Percentiles rank a stretch among this genome's conserved stretches.
Conservation (phyloP, 2,329 filamentous ascomycete genomes). For the Alternaria ventricosa region DNA sequence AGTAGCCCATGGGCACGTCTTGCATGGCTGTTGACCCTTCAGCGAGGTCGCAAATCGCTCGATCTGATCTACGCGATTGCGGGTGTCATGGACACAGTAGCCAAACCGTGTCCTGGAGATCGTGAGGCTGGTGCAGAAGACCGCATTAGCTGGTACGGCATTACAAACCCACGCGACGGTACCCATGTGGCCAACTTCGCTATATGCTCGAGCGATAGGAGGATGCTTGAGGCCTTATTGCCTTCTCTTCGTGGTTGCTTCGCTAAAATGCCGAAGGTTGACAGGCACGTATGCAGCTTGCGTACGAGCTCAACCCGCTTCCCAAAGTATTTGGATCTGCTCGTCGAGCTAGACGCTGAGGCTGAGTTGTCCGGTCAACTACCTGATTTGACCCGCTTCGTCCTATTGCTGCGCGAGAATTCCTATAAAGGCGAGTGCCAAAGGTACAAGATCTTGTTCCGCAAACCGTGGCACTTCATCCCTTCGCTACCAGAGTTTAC, state of each 20-base stretch:
- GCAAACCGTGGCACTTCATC: slow-evolving; percentile 78
- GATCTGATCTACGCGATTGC: slow-evolving; percentile 74
- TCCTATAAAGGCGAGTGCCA: slow-evolving; percentile 63
- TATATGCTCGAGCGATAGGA: slow-evolving; percentile 76
- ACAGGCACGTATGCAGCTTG: slow-evolving; percentile 69
- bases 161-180: slow-evolving; percentile 72
- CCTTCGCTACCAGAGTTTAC: slow-evolving; percentile 77
- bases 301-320: slow-evolving; percentile 67
- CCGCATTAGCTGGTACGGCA: slow-evolving; percentile 73
- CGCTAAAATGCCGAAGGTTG: slow-evolving; percentile 39
- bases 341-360: slow-evolving; percentile 61
- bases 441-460: slow-evolving; percentile 66
- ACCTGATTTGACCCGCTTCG: slow-evolving; percentile 66
- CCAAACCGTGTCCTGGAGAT: slow-evolving; percentile 64
- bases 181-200: slow-evolving; percentile 72
- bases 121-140: slow-evolving; percentile 54
- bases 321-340: slow-evolving; percentile 62
- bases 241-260: slow-evolving; percentile 75
- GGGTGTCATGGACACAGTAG: slow-evolving; percentile 61
- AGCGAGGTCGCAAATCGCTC: slow-evolving; percentile 70
- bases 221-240: slow-evolving; percentile 74
- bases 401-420: slow-evolving; percentile 64
- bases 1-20: slow-evolving; percentile 83
- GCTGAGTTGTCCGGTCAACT: slow-evolving; percentile 42
- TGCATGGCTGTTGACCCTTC: slow-evolving; percentile 80